Base-by-base conservation (phyloP, 2,329 filamentous ascomycete species). In the Cercospora sesami region DNA sequence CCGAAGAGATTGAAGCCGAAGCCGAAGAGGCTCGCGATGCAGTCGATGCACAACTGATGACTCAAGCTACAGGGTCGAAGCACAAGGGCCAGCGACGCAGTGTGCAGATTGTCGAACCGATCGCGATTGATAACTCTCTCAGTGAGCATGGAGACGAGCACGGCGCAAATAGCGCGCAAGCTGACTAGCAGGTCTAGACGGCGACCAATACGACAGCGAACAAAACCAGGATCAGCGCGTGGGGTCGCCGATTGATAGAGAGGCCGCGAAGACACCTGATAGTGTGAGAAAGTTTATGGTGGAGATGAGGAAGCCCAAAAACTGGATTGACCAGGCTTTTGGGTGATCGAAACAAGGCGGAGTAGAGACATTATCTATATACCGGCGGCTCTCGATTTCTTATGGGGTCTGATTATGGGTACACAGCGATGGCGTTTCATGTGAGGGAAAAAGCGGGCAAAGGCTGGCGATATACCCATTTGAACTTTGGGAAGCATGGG, bases 321-420 rank as follows among this genome's bases (percentile, higher is more conserved):
- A 70, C 30, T 70, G 68, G 68, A 69, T 71, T 39, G 71, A 73
- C 42, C 68, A 70, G 55, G 69, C 68, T 48, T 72, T 73, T 68
- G 71, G 71, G n/a, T 70, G 65, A 71, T 18, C 7, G 42, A 16
- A 18, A 16, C 14, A n/a, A 16, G 21, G 21, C 18, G 23, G 51
- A 60, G 23, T 42, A 8, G 4, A 33, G 65, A n/a, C 28, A 36
- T 31, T 45, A 18, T 36, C 18, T 10, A 9, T 63, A 33, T 18
- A 39, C 31, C 31, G 39, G 51, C 51, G 57, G 14, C 53, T 58
- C 62, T 45, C 45, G 30, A 39, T 60, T 53, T 31, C 10, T 45
- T 65, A 39, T 18, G 33, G 58, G 55, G 21, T 23, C 16, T 53
- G 30, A 2, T 36, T 36, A 53, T 26, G 39, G 63, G n/a, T n/a